Conservation (phyloP, 495 filamentous ascomycete species). For the Lindgomyces ingoldianus region DNA sequence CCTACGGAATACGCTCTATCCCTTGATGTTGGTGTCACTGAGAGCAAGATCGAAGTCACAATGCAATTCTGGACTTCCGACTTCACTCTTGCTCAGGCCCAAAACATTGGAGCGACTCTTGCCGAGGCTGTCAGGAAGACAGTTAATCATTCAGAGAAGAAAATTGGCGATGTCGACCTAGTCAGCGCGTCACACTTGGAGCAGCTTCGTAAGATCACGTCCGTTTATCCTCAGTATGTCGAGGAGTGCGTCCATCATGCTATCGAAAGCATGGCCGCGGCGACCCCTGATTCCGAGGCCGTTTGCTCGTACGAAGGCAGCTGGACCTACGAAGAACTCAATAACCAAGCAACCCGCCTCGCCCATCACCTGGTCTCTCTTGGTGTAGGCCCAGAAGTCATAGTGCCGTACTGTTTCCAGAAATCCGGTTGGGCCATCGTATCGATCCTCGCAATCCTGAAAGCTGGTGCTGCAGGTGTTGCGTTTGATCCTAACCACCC, state of each 20-base stretch:
- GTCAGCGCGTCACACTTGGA: slow-evolving; percentile 12
- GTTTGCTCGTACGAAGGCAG: slow-evolving; percentile 25
- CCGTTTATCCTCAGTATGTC: slow-evolving; percentile 24
- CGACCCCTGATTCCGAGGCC: slow-evolving; percentile 21
- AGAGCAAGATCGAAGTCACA: slow-evolving; percentile 48
- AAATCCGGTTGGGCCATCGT: slow-evolving; percentile 51
- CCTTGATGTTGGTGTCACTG: slow-evolving; percentile 50
- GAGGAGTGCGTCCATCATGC: slow-evolving; percentile 30
- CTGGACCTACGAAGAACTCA: slow-evolving; percentile 30
- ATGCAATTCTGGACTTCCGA: slow-evolving; percentile 52
- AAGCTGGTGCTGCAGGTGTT: slow-evolving; percentile 44
- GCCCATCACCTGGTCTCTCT: slow-evolving; percentile 26
- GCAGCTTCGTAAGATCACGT: slow-evolving; percentile 15
- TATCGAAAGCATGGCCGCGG: slow-evolving; percentile 18
- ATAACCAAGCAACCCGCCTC: slow-evolving; percentile 22
- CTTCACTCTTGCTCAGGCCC: slow-evolving; percentile 50
- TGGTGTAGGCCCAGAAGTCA: slow-evolving; percentile 52
- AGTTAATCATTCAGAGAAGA: slow-evolving; percentile 14
- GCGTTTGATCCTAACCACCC: slow-evolving; percentile 33
- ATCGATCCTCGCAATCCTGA: slow-evolving; percentile 46
- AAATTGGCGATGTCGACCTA: slow-evolving; percentile 19
- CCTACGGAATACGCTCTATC: slow-evolving; percentile 26
- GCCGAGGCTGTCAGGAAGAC: slow-evolving; percentile 10
- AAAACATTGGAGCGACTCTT: slow-evolving; percentile 48
- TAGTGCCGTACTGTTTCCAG: slow-evolving; percentile 57